phyloP scores from a whole-genome alignment of 768 basidiomycete species.

The Thelephora ganbajun region DNA sequence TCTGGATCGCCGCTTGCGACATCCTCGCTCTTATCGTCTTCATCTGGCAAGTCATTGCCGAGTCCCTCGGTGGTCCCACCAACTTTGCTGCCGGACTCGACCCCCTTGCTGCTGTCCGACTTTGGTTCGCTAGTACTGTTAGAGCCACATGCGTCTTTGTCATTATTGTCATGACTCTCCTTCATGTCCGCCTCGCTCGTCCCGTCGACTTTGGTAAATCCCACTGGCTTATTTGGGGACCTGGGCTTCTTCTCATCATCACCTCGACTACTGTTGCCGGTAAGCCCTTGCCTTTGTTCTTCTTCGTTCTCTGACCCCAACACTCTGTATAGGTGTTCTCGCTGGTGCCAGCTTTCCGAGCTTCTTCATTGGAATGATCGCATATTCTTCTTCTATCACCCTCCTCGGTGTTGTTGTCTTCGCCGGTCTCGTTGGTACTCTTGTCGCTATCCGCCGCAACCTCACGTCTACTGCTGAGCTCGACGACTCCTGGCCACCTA shows the following conservation, averaged over 20 bases:
- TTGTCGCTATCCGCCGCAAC: conserved; percentile 53
- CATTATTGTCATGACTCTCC: conserved; percentile 42
- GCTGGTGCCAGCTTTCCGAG: conserved; percentile 36
- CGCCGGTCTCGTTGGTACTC: conserved; percentile 45
- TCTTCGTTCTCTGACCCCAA: not conserved
- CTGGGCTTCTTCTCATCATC: conserved; percentile 37
- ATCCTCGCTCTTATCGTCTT: conserved; percentile 47
- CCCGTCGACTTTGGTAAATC: conserved; percentile 55
- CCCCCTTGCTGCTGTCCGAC: conserved; percentile 37
- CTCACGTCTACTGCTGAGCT: conserved; percentile 39
- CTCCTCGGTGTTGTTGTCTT: conserved; percentile 39
- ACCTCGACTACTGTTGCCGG: conserved; percentile 46
- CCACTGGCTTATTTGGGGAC: conserved; percentile 66
- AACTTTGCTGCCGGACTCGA: conserved; percentile 31
- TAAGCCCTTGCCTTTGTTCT: not conserved
- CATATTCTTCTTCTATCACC: conserved; percentile 40
- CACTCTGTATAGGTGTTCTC: conserved; percentile 22
- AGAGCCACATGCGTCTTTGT: conserved; percentile 58
- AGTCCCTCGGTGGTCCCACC: conserved; percentile 33
- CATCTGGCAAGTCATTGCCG: conserved; percentile 48
- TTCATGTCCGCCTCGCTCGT: conserved; percentile 58
- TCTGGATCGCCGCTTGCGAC: conserved; percentile 63
- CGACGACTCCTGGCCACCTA: conserved; percentile 47
- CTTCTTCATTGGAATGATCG: conserved; percentile 46
- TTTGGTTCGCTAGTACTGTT: conserved; percentile 59